Base-by-base conservation (phyloP, 2,329 filamentous ascomycete genomes). In the Biscogniauxia sp. region DNA sequence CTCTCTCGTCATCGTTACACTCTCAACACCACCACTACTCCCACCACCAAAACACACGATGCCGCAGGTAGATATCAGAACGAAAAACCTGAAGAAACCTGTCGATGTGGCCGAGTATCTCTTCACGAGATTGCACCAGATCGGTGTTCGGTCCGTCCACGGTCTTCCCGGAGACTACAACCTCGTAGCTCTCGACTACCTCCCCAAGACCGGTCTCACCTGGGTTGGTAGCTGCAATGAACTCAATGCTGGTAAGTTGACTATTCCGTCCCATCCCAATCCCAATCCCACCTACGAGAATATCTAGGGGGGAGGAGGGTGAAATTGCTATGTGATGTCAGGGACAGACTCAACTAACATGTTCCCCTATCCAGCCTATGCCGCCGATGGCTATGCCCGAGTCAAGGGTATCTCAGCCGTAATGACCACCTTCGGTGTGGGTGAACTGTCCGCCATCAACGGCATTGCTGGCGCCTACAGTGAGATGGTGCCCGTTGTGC, bases 361-460 rank as follows among this genome's bases (percentile, higher is more conserved):
- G 66, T 66, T 61, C 45, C 50, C 52, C 32, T 23, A 9, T 32
- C 25, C 70, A 85, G 88, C 87, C 19, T 93, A 93, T 69, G 89
- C 90, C 26, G 88, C 90, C n/a, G 90, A 93, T 76, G 90, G 90
- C 23, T 93, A 93, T 72, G 89, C 89, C 59, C 84, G 90, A 64
- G 82, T 91, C 61, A 89, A 89, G 59, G 87, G 88, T 51, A 86
- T 92, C 37, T 82, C 83, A 4, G 89, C 89, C 28, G 75, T 93
- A 54, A 76, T 93, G 66, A 93, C 90, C 50, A 92, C 90, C 0
- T 92, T 92, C 64, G 90, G 90, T 56, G 89, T 92, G 4, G 90
- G 86, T 56, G 87, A 89, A 72, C 81, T 89, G n/a, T 91, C 88
- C 2, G 88, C 89, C 54, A 79, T 92, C 69, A 91, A 92, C 69